These are phyloP conservation scores for Quercus engelmannii DNA, from an alignment of 306 rosid genomes.

Conservation along the genomic window DNA sequence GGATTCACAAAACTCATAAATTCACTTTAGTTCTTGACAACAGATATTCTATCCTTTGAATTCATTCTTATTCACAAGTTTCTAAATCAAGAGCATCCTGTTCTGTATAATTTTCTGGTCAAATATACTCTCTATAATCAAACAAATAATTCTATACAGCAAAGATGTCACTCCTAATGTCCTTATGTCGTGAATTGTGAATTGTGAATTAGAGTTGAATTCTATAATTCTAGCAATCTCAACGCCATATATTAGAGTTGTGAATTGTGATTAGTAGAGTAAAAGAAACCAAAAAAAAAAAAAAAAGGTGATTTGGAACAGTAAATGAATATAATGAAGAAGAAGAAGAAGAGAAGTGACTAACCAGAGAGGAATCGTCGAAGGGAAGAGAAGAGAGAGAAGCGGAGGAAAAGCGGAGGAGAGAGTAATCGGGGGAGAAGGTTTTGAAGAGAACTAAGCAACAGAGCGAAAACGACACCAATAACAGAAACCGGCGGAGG, in stretches of 20 bases:
- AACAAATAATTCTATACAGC: too few species aligned
- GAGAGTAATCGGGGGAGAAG: slow-evolving; percentile 34
- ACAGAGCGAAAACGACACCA: slow-evolving; percentile 48
- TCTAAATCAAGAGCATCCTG: background rate
- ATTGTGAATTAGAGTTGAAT: too few species aligned
- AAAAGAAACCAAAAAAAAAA: too few species aligned
- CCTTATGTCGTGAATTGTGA: too few species aligned
- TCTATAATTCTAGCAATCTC: too few species aligned
- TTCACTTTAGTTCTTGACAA: background rate
- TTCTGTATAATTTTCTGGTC: background rate
- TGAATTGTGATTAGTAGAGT: too few species aligned
- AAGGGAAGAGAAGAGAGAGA: slow-evolving; percentile 22
- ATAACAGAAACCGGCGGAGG: slow-evolving; percentile 25
- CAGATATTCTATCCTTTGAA: background rate
- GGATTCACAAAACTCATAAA: background rate
- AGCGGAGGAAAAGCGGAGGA: slow-evolving; percentile 40
- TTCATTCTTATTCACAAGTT: background rate
- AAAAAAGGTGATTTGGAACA: too few species aligned
- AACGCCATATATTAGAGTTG: too few species aligned
- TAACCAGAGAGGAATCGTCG: slow-evolving; percentile 36
- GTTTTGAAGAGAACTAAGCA: slow-evolving; percentile 48
- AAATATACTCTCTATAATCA: background rate
- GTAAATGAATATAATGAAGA: background rate
- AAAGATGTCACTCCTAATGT: too few species aligned
- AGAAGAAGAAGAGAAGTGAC: slow-evolving; percentile 5